Evolutionary conservation across 2,329 filamentous ascomycete genomes (phyloP).

Genomic region (Corinectria fuckeliana): DNA sequence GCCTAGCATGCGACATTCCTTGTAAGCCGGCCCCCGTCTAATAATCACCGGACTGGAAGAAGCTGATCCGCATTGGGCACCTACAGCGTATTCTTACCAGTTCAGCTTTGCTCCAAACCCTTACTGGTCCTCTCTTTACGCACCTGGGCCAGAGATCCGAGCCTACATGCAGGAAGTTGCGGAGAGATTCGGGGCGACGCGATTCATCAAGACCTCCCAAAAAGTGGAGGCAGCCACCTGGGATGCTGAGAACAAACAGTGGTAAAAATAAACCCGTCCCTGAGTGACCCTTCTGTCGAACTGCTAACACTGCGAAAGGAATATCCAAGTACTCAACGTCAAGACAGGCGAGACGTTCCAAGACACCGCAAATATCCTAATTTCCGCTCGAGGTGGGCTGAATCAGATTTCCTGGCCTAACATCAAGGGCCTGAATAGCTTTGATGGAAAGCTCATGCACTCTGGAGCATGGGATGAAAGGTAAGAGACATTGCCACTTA

Average conservation of each 20-base stretch:
- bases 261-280: neutral
- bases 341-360: neutral
- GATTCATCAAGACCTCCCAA: neutral
- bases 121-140: neutral
- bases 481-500: neutral
- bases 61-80: neutral
- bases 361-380: slow-evolving; percentile 4
- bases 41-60: neutral
- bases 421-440: neutral
- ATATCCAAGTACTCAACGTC: neutral
- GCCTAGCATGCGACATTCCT: slow-evolving; percentile 20
- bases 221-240: neutral
- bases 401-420: slow-evolving; percentile 10
- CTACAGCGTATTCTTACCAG: neutral
- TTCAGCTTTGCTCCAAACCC: neutral
- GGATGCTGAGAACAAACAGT: neutral
- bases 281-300: too few relatives aligned
- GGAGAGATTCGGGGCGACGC: neutral
- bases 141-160: neutral
- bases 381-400: slow-evolving; percentile 4
- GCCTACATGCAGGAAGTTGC: slow-evolving; percentile 1
- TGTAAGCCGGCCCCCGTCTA: neutral
- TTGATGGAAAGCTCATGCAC: slow-evolving; percentile 12
- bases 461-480: slow-evolving; percentile 15
- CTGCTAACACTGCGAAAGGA: neutral